Evolutionary conservation across 768 basidiomycete species (phyloP).

Genomic region (Boletellus ananiceps): DNA sequence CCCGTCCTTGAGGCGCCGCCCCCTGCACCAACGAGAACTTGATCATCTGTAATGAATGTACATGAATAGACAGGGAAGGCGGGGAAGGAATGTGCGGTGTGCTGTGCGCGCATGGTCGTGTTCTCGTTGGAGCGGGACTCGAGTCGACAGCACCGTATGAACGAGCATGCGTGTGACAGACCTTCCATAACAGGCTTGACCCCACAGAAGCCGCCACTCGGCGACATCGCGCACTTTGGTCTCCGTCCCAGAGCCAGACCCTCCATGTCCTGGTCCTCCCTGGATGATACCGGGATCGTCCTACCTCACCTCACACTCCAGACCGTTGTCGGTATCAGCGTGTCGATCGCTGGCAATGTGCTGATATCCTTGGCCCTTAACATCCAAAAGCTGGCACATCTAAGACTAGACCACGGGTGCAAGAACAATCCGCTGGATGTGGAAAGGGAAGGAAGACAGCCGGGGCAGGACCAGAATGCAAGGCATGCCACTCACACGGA

Average conservation of each 20-base stretch:
- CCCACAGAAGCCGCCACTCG: neutral
- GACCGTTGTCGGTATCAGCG: slow-evolving; percentile 71
- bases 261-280: slow-evolving; percentile 14
- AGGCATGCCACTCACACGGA: slow-evolving; percentile 2
- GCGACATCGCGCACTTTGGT: neutral
- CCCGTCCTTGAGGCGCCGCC: slow-evolving; percentile 83
- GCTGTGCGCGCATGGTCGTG: slow-evolving; percentile 66
- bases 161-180: slow-evolving; percentile 16
- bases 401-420: slow-evolving; percentile 48
- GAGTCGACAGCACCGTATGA: neutral
- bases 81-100: slow-evolving; percentile 71
- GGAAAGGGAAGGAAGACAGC: slow-evolving; percentile 14
- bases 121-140: too few species aligned
- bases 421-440: slow-evolving; percentile 12
- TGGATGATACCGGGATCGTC: slow-evolving; percentile 30
- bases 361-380: slow-evolving; percentile 90
- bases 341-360: slow-evolving; percentile 80
- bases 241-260: neutral
- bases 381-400: slow-evolving; percentile 88
- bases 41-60: slow-evolving; percentile 67
- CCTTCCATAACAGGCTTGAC: slow-evolving; percentile 9
- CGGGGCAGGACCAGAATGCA: neutral
- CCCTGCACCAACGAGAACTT: slow-evolving; percentile 84
- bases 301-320: slow-evolving; percentile 53
- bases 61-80: slow-evolving; percentile 88